These are phyloP conservation scores for Paulownia fortunei DNA, from an alignment of 257 asterid genomes.

Conservation along the genomic window DNA sequence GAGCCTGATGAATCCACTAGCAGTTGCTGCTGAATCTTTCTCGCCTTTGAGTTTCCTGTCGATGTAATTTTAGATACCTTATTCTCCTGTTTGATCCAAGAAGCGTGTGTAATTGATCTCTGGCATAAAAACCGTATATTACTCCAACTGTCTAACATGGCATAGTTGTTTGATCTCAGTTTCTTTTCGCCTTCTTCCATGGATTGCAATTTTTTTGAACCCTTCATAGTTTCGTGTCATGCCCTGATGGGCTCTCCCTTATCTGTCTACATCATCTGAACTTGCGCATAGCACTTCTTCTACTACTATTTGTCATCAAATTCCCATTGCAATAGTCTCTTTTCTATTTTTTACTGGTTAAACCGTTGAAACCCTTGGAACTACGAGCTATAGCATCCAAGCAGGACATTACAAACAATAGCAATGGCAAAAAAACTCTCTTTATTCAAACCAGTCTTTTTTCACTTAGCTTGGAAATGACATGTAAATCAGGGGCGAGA, in stretches of 20 bases:
- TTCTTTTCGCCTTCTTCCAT: neutral
- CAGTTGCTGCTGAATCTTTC: constrained; percentile 73
- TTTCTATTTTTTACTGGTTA: too few relatives aligned
- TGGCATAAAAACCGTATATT: constrained; percentile 1
- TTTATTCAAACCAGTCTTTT: too few relatives aligned
- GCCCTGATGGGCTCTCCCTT: too few relatives aligned
- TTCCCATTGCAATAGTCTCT: too few relatives aligned
- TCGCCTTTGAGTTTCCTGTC: constrained; percentile 4
- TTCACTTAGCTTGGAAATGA: neutral
- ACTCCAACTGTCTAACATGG: neutral
- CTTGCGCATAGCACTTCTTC: too few relatives aligned
- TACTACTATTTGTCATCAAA: too few relatives aligned
- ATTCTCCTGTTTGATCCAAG: constrained; percentile 8
- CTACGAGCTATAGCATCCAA: too few relatives aligned
- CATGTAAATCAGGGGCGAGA: neutral
- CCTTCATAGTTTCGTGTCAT: neutral
- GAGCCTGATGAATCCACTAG: constrained; percentile 72
- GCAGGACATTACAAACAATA: too few relatives aligned
- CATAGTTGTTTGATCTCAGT: constrained; percentile 18
- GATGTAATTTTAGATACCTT: constrained; percentile 30
- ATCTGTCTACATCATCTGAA: too few relatives aligned
- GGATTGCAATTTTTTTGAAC: neutral
- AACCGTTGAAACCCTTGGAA: too few relatives aligned
- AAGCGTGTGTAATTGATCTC: constrained; percentile 21
- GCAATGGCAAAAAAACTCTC: too few relatives aligned